Evolutionary conservation across 768 basidiomycete species (phyloP).

Genomic region (Epithele typhae): DNA sequence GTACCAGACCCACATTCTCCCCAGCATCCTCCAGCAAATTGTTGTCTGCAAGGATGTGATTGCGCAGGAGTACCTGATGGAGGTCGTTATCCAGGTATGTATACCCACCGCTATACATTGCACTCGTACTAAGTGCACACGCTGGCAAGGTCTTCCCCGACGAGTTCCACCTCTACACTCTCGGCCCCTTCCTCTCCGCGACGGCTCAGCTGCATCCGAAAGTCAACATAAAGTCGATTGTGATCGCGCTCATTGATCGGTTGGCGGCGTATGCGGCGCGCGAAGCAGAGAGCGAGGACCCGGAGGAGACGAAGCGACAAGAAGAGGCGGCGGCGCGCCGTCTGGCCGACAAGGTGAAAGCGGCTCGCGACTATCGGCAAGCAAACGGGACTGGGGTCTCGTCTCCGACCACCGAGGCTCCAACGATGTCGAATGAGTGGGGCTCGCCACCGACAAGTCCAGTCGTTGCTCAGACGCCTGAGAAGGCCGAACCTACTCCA

Average conservation of each 20-base stretch:
- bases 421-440: slow-evolving; percentile 21
- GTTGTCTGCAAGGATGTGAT: slow-evolving; percentile 99
- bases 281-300: slow-evolving; percentile 94
- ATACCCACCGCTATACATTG: neutral
- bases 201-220: slow-evolving; percentile 96
- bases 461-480: slow-evolving; percentile 10
- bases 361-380: slow-evolving; percentile 61
- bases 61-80: slow-evolving; percentile 99
- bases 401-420: slow-evolving; percentile 13
- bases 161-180: slow-evolving; percentile 94
- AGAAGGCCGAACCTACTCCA: slow-evolving; percentile 5
- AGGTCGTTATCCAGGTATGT: slow-evolving; percentile 94
- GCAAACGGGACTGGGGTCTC: slow-evolving; percentile 30
- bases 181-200: slow-evolving; percentile 94
- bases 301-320: slow-evolving; percentile 88
- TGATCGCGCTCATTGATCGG: slow-evolving; percentile 95
- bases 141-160: slow-evolving; percentile 85
- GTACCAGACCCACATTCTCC: slow-evolving; percentile 83
- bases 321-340: slow-evolving; percentile 91
- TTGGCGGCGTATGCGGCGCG: slow-evolving; percentile 94
- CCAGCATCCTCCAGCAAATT: slow-evolving; percentile 92
- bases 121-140: too few relatives aligned
- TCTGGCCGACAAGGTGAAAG: slow-evolving; percentile 84
- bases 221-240: slow-evolving; percentile 98
- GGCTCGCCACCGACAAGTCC: slow-evolving; percentile 27